Evolutionary conservation across 2,329 filamentous ascomycete species (phyloP), one percentile per base, ranked within the genome.

Genomic region (Dactylella cylindrospora): DNA sequence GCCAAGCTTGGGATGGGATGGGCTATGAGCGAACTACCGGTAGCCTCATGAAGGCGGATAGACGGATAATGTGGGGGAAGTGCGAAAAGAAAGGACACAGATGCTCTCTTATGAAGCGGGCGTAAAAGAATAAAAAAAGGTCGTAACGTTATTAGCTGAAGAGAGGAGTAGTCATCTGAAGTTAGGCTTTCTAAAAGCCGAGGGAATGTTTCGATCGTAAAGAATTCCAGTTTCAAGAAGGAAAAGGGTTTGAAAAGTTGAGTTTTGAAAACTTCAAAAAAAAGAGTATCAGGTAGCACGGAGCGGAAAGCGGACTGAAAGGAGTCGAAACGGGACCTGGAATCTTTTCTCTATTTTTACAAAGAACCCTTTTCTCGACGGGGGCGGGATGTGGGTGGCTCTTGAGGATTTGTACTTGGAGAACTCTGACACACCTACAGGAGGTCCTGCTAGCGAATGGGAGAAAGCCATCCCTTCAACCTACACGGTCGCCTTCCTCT

Each of bases 341-440:
- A 38, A 44, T 49, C n/a, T n/a, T n/a, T n/a, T 28, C 49, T 44
- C 49, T 53, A 61, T 53, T 62, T 62, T 62, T 54, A 53, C 53
- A 49, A 54, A 33, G 25, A n/a, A n/a, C 29, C 41, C 47, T 31
- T 31, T 19, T 40, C 38, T n/a, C n/a, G n/a, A n/a, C n/a, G n/a
- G 40, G 35, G 49, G 29, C 41, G 31, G 49, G 44, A 40, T 28
- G 49, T 47, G 50, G 49, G 49, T 52, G 49, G 43, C 29, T 41
- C 49, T 62, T 36, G 36, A 39, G 36, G n/a, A 36, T 62, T 62
- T 54, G 49, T 54, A 54, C 41, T 12, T 53, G 13, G 49, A 38
- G 49, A 9, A 26, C 45, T 62, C 57, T 62, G 57, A 62, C 57
- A 62, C 57, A 54, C 49, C 44, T 28, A 29, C 49, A 54, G 49